Evolutionary conservation across 352 stramenopile genomes (phyloP).

Genomic region (Phytophthora pisi): DNA sequence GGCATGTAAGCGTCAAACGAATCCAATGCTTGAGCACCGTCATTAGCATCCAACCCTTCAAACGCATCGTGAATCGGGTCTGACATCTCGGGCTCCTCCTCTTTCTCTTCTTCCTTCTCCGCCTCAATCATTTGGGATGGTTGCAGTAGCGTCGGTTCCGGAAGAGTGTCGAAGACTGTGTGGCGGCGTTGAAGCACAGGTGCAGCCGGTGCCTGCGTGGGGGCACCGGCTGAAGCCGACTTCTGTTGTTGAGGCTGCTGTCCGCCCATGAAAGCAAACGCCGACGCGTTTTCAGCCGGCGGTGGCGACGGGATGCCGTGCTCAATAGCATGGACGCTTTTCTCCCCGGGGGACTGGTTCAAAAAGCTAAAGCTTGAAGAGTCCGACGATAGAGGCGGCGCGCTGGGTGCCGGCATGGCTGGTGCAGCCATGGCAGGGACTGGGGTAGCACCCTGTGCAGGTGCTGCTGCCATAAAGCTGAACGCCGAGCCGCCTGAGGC

Average conservation of each 20-base stretch:
- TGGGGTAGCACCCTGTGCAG: background rate
- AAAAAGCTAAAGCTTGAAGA: constrained; percentile 50
- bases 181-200: constrained; percentile 30
- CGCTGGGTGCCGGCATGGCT: constrained; percentile 28
- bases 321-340: constrained; percentile 21
- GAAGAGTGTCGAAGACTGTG: constrained; percentile 67
- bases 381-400: constrained; percentile 36
- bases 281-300: constrained; percentile 33
- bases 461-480: constrained; percentile 26
- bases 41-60: constrained; percentile 65
- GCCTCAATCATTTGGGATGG: constrained; percentile 17
- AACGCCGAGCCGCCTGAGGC: constrained; percentile 22
- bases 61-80: constrained; percentile 87
- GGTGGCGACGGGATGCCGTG: constrained; percentile 30
- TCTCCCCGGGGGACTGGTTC: constrained; percentile 20
- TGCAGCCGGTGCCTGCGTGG: constrained; percentile 20
- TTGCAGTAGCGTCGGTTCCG: constrained; percentile 46
- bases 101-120: constrained; percentile 38
- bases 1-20: constrained; percentile 45
- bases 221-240: constrained; percentile 11
- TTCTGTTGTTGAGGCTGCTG: constrained; percentile 21
- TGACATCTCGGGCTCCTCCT: constrained; percentile 35
- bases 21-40: constrained; percentile 44
- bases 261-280: constrained; percentile 57
- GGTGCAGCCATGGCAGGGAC: background rate